Conservation (phyloP, 768 basidiomycete genomes). For the Trametes maxima region DNA sequence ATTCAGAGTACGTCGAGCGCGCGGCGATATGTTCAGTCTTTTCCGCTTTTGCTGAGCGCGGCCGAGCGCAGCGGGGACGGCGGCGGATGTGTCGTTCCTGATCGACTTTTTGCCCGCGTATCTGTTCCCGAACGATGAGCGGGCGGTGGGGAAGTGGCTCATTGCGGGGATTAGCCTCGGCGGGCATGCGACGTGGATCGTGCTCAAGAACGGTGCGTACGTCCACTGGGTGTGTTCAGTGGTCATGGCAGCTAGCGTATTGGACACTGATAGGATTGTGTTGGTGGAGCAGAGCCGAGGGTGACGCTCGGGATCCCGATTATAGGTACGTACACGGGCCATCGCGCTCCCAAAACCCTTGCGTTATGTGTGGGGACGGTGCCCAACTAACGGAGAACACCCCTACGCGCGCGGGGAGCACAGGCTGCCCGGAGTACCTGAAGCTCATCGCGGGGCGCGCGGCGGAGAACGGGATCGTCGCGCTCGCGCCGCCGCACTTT, state of each 20-base stretch:
- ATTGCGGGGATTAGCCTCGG: slow-evolving; percentile 79
- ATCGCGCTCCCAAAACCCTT: no score
- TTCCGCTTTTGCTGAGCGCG: no score
- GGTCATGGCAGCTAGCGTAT: not conserved
- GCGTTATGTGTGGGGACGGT: not conserved
- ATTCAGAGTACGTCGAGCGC: slow-evolving; percentile 44
- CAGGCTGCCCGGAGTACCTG: slow-evolving; percentile 73
- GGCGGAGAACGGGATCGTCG: slow-evolving; percentile 39
- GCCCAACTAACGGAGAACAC: not conserved
- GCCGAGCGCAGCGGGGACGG: slow-evolving; percentile 61
- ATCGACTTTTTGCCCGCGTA: slow-evolving; percentile 78
- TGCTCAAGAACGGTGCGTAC: slow-evolving; percentile 47
- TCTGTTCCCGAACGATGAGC: slow-evolving; percentile 68
- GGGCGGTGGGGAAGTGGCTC: slow-evolving; percentile 64
- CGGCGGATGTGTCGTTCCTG: slow-evolving; percentile 73
- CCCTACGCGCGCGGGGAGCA: slow-evolving; percentile 47
- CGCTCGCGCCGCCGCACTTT: slow-evolving; percentile 53
- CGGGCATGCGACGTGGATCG: slow-evolving; percentile 81
- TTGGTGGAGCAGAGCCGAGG: slow-evolving; percentile 48
- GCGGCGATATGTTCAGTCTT: no score
- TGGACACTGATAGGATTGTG: not conserved
- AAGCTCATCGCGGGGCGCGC: slow-evolving; percentile 59
- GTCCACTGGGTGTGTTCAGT: no score
- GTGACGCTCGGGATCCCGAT: slow-evolving; percentile 47
- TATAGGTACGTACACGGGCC: slow-evolving; percentile 23